A percentile compares a stretch with the other conserved stretches of the same genome.
Conservation (phyloP, 495 filamentous ascomycete genomes). For the Trichoderma parareesei region DNA sequence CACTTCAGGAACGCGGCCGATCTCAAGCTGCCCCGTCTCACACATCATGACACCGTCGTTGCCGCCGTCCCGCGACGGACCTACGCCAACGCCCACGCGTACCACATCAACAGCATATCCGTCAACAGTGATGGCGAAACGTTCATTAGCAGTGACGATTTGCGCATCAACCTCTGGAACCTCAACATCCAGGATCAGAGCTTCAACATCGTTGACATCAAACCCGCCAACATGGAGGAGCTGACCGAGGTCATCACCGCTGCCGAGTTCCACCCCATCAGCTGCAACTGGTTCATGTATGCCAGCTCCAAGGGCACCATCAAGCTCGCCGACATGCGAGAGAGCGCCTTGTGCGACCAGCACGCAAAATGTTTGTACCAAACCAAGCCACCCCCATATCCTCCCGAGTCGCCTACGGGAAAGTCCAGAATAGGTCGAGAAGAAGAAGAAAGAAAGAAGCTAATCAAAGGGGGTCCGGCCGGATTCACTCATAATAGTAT, state of each 20-base stretch:
- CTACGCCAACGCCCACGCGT: slow-evolving; percentile 96
- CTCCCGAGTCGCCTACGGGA: not conserved
- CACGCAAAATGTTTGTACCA: slow-evolving; percentile 72
- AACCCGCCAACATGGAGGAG: slow-evolving; percentile 99
- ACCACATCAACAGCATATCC: slow-evolving; percentile 99
- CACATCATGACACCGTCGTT: slow-evolving; percentile 97
- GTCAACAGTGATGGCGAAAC: slow-evolving; percentile 99
- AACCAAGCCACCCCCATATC: not conserved
- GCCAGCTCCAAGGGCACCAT: slow-evolving; percentile 98
- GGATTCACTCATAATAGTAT: slow-evolving; percentile 49
- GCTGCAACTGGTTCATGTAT: slow-evolving; percentile 99
- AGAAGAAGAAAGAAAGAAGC: not conserved
- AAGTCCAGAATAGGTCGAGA: too few relatives aligned
- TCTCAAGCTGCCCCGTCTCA: slow-evolving; percentile 87
- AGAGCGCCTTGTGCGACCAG: slow-evolving; percentile 90
- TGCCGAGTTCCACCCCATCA: slow-evolving; percentile 92
- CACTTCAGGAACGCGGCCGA: slow-evolving; percentile 68
- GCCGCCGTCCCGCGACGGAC: slow-evolving; percentile 91
- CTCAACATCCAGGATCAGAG: slow-evolving; percentile 98
- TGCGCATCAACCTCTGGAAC: slow-evolving; percentile 98
- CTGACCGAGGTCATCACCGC: slow-evolving; percentile 97
- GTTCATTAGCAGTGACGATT: slow-evolving; percentile 96
- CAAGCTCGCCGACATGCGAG: slow-evolving; percentile 96
- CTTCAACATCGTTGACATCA: slow-evolving; percentile 99
- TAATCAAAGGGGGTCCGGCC: not conserved